phyloP scores from a whole-genome alignment of 2,329 filamentous ascomycete genomes.

The Ilyonectria robusta region DNA sequence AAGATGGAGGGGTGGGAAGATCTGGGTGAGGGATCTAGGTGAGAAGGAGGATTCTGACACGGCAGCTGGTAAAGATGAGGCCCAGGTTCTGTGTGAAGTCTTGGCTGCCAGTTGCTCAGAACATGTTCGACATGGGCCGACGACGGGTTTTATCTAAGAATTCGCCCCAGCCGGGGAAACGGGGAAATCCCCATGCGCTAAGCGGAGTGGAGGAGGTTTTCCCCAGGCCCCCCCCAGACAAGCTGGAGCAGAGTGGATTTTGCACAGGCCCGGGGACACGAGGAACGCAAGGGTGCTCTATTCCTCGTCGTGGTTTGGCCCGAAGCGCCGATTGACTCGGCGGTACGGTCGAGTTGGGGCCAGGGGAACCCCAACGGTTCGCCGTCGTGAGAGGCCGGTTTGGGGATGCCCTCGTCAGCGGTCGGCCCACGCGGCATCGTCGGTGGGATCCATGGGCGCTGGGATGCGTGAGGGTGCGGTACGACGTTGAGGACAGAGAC shows the following conservation, averaged over 20 bases:
- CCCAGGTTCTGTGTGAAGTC: neutral
- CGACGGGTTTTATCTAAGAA: conserved; percentile 20
- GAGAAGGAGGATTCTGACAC: neutral
- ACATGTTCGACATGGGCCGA: neutral
- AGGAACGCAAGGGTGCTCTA: no score
- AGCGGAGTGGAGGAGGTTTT: conserved; percentile 2
- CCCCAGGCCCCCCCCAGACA: conserved; percentile 31
- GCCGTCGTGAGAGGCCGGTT: neutral
- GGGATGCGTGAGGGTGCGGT: neutral
- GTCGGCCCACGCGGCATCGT: neutral
- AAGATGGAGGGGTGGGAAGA: neutral
- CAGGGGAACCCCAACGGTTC: neutral
- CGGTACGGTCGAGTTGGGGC: neutral
- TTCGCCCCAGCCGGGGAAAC: conserved; percentile 8
- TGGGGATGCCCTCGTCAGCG: neutral
- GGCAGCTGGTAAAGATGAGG: neutral
- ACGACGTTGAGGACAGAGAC: neutral
- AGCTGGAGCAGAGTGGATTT: neutral
- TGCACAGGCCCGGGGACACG: neutral
- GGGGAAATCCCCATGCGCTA: conserved; percentile 19
- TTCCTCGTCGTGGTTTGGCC: neutral
- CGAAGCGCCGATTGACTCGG: neutral
- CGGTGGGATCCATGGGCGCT: neutral
- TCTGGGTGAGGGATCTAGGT: neutral
- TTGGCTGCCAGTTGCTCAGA: neutral